Evolutionary conservation across 176 grass and related monocot species (phyloP).

Genomic region (Oryza brachyantha): DNA sequence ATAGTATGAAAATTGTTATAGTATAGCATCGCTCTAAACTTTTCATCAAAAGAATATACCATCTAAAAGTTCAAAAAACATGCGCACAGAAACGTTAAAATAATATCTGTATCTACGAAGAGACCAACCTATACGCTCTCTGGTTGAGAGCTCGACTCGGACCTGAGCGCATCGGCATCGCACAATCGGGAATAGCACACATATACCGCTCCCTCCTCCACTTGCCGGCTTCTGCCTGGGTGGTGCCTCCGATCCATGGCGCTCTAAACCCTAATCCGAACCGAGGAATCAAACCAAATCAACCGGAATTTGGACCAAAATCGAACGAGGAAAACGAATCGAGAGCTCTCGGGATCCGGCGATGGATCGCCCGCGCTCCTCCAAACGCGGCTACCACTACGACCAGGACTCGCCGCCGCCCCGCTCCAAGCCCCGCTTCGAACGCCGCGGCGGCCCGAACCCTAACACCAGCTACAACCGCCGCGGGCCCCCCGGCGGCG

Average conservation of each 20-base stretch:
- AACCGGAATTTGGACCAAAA: background rate
- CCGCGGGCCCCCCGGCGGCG: slow-evolving; percentile 18
- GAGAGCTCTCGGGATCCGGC: background rate
- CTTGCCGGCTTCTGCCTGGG: background rate
- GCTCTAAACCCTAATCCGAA: slow-evolving; percentile 43
- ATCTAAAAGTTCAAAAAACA: too few relatives aligned
- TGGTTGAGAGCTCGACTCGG: too few relatives aligned
- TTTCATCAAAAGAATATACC: too few relatives aligned
- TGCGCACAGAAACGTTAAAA: too few relatives aligned
- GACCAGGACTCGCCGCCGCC: slow-evolving; percentile 72
- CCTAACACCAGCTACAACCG: slow-evolving; percentile 44
- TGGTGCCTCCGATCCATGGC: background rate
- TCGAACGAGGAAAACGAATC: slow-evolving; percentile 17
- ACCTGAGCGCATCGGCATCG: too few relatives aligned
- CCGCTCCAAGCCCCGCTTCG: slow-evolving; percentile 81
- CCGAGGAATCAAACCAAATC: slow-evolving; percentile 3
- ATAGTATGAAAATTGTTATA: too few relatives aligned
- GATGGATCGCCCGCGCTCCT: slow-evolving; percentile 87
- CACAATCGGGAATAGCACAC: too few relatives aligned
- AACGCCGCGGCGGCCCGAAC: slow-evolving; percentile 56
- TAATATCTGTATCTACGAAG: too few relatives aligned
- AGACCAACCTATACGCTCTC: too few relatives aligned
- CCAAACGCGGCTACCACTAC: slow-evolving; percentile 73
- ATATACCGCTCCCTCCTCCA: background rate
- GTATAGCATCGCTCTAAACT: too few relatives aligned